phyloP scores from a whole-genome alignment of 1,139 yeast species.

The Zhuliangozyma blackwelliae region DNA sequence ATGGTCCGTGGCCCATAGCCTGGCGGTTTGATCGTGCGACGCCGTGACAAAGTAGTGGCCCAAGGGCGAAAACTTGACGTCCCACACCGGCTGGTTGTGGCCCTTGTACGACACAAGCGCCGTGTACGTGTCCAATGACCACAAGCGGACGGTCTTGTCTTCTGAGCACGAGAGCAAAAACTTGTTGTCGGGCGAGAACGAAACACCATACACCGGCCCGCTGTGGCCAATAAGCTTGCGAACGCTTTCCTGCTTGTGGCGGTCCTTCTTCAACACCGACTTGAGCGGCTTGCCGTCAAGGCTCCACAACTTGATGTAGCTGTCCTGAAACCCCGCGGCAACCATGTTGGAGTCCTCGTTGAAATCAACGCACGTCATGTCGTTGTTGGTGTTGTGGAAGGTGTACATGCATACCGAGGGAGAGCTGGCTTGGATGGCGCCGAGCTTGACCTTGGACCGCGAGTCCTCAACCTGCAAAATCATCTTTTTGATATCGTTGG shows the following conservation, averaged over 20 bases:
- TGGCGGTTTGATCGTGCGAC: constrained; percentile 95
- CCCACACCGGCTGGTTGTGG: constrained; percentile 97
- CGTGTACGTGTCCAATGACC: constrained; percentile 92
- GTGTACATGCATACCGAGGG: constrained; percentile 99
- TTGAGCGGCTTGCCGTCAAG: constrained; percentile 82
- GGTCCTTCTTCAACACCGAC: constrained; percentile 61
- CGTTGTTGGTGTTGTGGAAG: constrained; percentile 90
- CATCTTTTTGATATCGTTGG: constrained; percentile 73
- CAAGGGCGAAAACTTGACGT: constrained; percentile 86
- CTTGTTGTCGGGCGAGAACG: constrained; percentile 86
- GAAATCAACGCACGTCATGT: constrained; percentile 77
- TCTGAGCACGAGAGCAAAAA: constrained; percentile 82
- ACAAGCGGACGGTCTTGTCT: constrained; percentile 85
- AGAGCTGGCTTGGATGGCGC: constrained; percentile 64
- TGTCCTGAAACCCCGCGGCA: constrained; percentile 94
- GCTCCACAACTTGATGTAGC: constrained; percentile 87
- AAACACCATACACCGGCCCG: constrained; percentile 87
- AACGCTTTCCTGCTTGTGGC: constrained; percentile 39
- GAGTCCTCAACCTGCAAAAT: constrained; percentile 79
- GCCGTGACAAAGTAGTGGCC: constrained; percentile 98
- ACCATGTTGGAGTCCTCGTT: constrained; percentile 82
- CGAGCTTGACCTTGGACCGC: constrained; percentile 63
- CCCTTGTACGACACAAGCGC: constrained; percentile 93
- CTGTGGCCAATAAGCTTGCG: constrained; percentile 85
- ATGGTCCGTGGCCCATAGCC: constrained; percentile 98